Conservation (phyloP, 176 grass and related monocot species). For the Cenchrus purpureus region DNA sequence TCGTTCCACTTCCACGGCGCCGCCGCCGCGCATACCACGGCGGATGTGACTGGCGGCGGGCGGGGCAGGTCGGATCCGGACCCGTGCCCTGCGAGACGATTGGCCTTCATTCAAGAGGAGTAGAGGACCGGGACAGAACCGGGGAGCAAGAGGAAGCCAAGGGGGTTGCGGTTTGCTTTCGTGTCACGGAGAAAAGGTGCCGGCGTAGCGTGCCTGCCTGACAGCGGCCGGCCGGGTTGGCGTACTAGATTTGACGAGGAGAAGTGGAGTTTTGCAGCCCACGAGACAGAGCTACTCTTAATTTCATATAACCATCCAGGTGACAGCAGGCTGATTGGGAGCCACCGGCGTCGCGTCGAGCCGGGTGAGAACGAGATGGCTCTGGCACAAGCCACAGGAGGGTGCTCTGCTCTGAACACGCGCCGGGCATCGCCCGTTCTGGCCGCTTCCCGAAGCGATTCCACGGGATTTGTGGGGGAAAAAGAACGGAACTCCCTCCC, state of each 20-base stretch:
- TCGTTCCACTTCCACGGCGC: neutral
- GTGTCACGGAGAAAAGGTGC: neutral
- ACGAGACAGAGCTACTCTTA: neutral
- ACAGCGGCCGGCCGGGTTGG: neutral
- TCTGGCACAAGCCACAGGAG: too few relatives aligned
- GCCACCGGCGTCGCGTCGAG: too few relatives aligned
- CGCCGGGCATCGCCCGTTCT: neutral
- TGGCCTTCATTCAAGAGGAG: too few relatives aligned
- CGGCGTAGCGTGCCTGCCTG: neutral
- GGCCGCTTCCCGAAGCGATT: neutral
- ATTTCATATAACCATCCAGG: too few relatives aligned
- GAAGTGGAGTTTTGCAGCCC: neutral
- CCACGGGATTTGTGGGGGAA: neutral
- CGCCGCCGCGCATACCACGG: constrained; percentile 1
- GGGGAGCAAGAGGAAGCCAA: neutral
- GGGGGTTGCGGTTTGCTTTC: neutral
- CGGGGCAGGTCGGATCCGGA: too few relatives aligned
- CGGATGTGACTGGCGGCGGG: neutral
- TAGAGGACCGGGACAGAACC: too few relatives aligned
- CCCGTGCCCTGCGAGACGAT: neutral
- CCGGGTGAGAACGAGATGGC: too few relatives aligned
- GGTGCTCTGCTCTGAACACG: too few relatives aligned
- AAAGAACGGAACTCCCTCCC: neutral
- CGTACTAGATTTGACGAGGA: neutral
- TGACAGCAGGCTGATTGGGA: too few relatives aligned